phyloP scores from a whole-genome alignment of 2,329 filamentous ascomycete species.

The Coleophoma cylindrospora region DNA sequence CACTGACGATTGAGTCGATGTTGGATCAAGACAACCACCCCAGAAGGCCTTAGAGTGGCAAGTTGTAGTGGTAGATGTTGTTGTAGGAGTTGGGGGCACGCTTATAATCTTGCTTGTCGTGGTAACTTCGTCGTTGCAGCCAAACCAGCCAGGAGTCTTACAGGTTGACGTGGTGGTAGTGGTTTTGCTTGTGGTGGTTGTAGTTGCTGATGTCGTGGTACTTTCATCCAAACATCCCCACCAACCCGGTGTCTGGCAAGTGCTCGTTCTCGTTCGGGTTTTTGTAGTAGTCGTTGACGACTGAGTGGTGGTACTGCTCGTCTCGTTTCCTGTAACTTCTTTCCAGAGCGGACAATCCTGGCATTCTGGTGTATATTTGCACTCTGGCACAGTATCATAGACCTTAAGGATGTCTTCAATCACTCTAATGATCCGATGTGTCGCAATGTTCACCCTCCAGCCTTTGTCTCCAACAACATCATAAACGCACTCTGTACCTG shows the following conservation, averaged over 20 bases:
- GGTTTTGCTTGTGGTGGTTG: conserved; percentile 20
- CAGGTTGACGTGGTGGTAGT: conserved; percentile 34
- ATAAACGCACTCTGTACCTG: conserved; percentile 82
- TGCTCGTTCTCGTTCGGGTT: conserved; percentile 70
- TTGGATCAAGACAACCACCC: conserved; percentile 42
- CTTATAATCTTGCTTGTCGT: conserved; percentile 28
- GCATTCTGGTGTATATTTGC: conserved; percentile 72
- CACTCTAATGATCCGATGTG: conserved; percentile 83
- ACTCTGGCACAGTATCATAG: conserved; percentile 77
- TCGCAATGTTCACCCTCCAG: conserved; percentile 87
- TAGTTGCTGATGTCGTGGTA: conserved; percentile 18
- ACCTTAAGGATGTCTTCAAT: conserved; percentile 82
- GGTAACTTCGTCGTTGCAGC: conserved; percentile 42
- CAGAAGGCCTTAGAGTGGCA: conserved; percentile 39
- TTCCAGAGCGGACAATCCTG: conserved; percentile 92
- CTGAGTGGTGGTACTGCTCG: conserved; percentile 54
- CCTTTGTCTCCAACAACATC: conserved; percentile 89
- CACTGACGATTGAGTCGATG: conserved; percentile 30
- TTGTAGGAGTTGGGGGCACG: conserved; percentile 20
- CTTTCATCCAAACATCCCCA: conserved; percentile 45
- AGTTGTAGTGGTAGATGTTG: conserved; percentile 21
- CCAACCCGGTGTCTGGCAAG: conserved; percentile 90
- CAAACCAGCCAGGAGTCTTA: conserved; percentile 40
- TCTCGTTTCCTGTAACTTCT: conserved; percentile 67
- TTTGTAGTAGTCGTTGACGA: conserved; percentile 51